These are phyloP conservation scores for Nectriaceae sp. DNA, from an alignment of 2,329 filamentous ascomycete genomes.

Conservation along the genomic window DNA sequence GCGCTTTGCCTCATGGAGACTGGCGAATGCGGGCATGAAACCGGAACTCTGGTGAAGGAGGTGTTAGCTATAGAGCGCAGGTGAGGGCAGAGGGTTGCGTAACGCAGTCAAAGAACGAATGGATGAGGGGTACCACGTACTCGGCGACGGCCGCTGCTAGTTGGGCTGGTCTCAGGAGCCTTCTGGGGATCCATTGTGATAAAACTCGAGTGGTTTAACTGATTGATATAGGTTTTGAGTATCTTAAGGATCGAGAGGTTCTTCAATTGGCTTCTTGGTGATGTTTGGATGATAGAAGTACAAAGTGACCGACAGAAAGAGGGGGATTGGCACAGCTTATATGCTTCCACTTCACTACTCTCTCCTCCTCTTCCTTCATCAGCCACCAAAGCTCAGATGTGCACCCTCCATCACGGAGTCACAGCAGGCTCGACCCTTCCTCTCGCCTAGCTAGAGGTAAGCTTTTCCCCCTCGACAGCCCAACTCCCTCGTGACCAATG, in stretches of 20 bases:
- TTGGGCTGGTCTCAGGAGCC: conserved; percentile 22
- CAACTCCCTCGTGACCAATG: not conserved
- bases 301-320: conserved; percentile 7
- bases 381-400: not conserved
- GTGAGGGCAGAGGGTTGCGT: not conserved
- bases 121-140: conserved; percentile 18
- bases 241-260: too few species aligned
- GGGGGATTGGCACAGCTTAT: conserved; percentile 13
- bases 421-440: not conserved
- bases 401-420: too few species aligned
- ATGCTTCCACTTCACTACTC: not conserved
- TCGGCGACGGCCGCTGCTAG: conserved; percentile 29
- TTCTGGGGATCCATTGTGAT: too few species aligned
- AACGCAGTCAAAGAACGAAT: not conserved
- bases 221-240: too few species aligned
- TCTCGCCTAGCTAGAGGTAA: not conserved
- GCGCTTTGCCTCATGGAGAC: conserved; percentile 54
- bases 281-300: not conserved
- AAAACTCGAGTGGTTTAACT: too few species aligned
- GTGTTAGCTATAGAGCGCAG: not conserved
- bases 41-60: conserved; percentile 42
- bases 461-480: not conserved
- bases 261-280: too few species aligned
- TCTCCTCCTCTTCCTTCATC: not conserved
- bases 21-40: conserved; percentile 50